These are phyloP conservation scores for Alisma plantagoaquatica DNA, from an alignment of 106 monocot genomes.

Conservation along the genomic window DNA sequence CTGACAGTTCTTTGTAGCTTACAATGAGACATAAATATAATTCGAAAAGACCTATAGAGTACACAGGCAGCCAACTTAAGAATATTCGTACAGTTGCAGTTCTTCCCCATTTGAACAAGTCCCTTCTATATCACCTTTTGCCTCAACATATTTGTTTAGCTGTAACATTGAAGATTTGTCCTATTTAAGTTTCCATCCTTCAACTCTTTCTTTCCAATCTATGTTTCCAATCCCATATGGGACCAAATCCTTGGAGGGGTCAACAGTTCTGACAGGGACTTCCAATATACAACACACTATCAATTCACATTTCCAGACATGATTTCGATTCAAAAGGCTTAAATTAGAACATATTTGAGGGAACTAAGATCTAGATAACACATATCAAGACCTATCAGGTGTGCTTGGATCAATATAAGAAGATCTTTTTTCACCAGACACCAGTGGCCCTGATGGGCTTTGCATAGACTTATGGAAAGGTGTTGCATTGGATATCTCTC, in stretches of 20 bases:
- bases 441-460: constrained; percentile 46
- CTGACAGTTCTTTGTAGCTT: too few species aligned
- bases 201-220: constrained; percentile 96
- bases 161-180: constrained; percentile 68
- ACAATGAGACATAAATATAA: too few species aligned
- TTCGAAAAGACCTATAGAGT: too few species aligned
- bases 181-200: constrained; percentile 81
- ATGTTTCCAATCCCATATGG: constrained; percentile 75
- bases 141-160: constrained; percentile 55
- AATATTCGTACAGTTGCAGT: constrained; percentile 77
- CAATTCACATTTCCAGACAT: too few species aligned
- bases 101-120: constrained; percentile 95
- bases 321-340: too few species aligned
- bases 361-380: not conserved
- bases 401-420: constrained; percentile 73
- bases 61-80: too few species aligned
- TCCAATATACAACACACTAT: constrained; percentile 1
- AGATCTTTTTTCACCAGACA: constrained; percentile 29
- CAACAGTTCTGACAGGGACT: constrained; percentile 93
- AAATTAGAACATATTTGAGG: not conserved
- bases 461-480: constrained; percentile 68
- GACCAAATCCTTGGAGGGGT: constrained; percentile 87
- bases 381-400: constrained; percentile 39
- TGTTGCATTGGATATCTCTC: constrained; percentile 73
- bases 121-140: constrained; percentile 81